A percentile compares a stretch with the other conserved stretches of the same genome.
Evolutionary conservation across 345 rosid genomes (phyloP).

Genomic region (Salix exigua): DNA sequence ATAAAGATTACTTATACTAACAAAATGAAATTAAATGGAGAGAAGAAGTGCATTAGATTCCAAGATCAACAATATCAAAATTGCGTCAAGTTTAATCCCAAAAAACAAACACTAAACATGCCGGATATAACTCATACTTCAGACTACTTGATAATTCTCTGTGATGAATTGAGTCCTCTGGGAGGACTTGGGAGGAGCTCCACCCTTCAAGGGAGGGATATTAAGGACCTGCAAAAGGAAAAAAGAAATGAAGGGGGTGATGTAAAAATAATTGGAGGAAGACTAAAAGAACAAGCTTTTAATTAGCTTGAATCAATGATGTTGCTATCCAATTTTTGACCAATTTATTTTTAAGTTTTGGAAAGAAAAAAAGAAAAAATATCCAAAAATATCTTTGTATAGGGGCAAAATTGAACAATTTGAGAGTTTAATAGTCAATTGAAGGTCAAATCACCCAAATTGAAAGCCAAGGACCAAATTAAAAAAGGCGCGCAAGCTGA

Average conservation of each 20-base stretch:
- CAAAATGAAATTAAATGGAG: neutral
- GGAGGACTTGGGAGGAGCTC: conserved; percentile 70
- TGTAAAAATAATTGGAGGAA: neutral
- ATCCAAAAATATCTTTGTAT: no score
- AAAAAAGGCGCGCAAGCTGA: no score
- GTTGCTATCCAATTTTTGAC: no score
- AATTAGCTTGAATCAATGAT: neutral
- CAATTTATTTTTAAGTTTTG: no score
- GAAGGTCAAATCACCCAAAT: no score
- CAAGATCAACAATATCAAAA: conserved; percentile 3
- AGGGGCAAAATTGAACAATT: no score
- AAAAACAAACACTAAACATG: neutral
- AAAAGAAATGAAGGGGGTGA: neutral
- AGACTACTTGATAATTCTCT: conserved; percentile 80
- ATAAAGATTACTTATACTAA: neutral
- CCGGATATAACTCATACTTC: neutral
- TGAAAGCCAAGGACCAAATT: no score
- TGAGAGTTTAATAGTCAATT: no score
- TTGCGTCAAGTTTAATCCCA: neutral
- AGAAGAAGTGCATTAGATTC: neutral
- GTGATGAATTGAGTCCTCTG: conserved; percentile 76
- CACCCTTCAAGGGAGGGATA: conserved; percentile 66
- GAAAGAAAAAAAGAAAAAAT: no score
- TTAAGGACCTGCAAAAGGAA: conserved; percentile 52
- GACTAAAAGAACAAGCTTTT: neutral